These are phyloP conservation scores for Lathyrus sativus DNA, from an alignment of 306 rosid genomes.

Conservation along the genomic window DNA sequence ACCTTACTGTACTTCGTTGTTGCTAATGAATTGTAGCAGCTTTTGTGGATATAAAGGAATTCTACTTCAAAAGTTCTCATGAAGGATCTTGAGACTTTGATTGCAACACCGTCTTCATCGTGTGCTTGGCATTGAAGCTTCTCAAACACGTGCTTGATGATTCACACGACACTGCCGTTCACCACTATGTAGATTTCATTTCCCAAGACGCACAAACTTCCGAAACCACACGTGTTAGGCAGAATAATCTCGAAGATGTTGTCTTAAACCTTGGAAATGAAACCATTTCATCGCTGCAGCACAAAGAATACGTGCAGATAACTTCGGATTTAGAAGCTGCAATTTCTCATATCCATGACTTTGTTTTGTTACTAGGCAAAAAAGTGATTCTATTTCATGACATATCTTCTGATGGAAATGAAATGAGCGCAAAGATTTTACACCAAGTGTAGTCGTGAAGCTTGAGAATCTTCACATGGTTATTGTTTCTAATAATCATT, in stretches of 20 bases:
- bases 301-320: conserved; percentile 48
- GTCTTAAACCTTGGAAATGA: conserved; percentile 58
- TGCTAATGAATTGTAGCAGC: conserved; percentile 39
- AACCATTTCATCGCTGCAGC: conserved; percentile 47
- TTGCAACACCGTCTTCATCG: too few species aligned
- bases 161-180: conserved; percentile 49
- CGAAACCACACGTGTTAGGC: conserved; percentile 59
- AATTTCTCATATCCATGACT: conserved; percentile 76
- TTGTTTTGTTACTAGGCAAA: conserved; percentile 68
- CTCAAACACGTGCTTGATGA: conserved; percentile 71
- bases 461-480: too few species aligned
- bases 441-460: too few species aligned
- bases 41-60: conserved; percentile 37
- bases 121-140: too few species aligned
- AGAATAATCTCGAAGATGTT: conserved; percentile 70
- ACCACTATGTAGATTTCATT: too few species aligned
- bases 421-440: conserved; percentile 61
- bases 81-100: too few species aligned
- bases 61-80: conserved; percentile 30
- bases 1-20: conserved; percentile 30
- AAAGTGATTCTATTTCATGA: conserved; percentile 68
- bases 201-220: conserved; percentile 27
- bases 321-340: conserved; percentile 72
- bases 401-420: conserved; percentile 55
- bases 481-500: too few species aligned